A percentile compares a stretch with the other conserved stretches of the same genome.
Conservation (phyloP, 2,329 filamentous ascomycete genomes). For the Colletotrichum aenigma region DNA sequence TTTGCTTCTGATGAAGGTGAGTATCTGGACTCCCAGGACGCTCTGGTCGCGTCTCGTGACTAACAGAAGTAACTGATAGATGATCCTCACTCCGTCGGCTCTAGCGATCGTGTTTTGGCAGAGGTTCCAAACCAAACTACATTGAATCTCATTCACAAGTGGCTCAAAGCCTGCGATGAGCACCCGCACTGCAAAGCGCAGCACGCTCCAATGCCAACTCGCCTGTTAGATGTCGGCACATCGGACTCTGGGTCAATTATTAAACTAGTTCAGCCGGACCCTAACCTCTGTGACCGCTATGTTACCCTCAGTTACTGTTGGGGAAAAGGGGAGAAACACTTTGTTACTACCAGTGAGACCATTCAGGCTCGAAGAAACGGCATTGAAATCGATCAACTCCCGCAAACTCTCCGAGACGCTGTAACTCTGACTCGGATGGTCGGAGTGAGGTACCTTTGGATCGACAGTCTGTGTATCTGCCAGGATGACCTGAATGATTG, state of each 20-base stretch:
- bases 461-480: constrained; percentile 34
- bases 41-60: background rate
- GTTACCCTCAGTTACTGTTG: constrained; percentile 12
- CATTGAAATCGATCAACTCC: background rate
- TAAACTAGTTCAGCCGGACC: background rate
- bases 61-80: background rate
- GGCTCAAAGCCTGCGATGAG: constrained; percentile 4
- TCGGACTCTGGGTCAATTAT: background rate
- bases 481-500: constrained; percentile 29
- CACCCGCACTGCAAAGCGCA: background rate
- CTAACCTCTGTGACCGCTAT: background rate
- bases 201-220: background rate
- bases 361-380: background rate
- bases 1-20: constrained; percentile 3
- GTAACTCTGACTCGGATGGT: constrained; percentile 25
- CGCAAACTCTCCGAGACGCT: constrained; percentile 28
- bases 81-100: background rate
- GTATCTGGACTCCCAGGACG: background rate
- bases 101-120: background rate
- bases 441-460: constrained; percentile 30
- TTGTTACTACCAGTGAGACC: constrained; percentile 1
- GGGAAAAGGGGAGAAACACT: background rate
- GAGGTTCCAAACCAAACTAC: background rate
- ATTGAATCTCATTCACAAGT: background rate
- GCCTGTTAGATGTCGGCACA: background rate